These are phyloP conservation scores for Krasilnikovozyma curviuscula DNA, from an alignment of 768 basidiomycete species.

Conservation along the genomic window DNA sequence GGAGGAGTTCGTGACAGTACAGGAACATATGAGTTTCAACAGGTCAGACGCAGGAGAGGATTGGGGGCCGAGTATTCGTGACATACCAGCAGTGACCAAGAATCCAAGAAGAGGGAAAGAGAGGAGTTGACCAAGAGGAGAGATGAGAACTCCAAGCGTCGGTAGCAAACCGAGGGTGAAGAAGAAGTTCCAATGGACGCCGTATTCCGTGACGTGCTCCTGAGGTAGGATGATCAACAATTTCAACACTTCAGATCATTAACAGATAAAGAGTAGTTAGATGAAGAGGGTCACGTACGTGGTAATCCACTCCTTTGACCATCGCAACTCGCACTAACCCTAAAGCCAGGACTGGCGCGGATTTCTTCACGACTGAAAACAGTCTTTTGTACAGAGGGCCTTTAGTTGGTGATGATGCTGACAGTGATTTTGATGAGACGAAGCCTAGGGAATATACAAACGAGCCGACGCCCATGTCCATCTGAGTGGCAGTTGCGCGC, in stretches of 20 bases:
- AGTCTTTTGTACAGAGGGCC: constrained; percentile 37
- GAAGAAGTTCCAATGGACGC: constrained; percentile 98
- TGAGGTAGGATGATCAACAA: constrained; percentile 17
- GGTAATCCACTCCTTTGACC: constrained; percentile 87
- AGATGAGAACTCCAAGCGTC: constrained; percentile 45
- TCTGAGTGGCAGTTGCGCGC: constrained; percentile 34
- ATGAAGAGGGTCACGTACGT: constrained; percentile 35
- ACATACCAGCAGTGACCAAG: constrained; percentile 34
- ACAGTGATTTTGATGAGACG: constrained; percentile 45
- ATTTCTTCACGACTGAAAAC: constrained; percentile 35
- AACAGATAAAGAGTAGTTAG: neutral
- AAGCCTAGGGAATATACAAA: constrained; percentile 94
- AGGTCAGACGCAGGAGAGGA: neutral
- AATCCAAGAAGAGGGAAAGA: constrained; percentile 47
- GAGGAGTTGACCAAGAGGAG: constrained; percentile 41
- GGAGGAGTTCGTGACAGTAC: constrained; percentile 38
- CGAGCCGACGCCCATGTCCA: constrained; percentile 93
- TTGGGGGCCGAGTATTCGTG: no score
- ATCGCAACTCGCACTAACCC: constrained; percentile 60
- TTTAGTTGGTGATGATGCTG: neutral
- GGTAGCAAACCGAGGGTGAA: constrained; percentile 72
- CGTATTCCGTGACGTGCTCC: constrained; percentile 96
- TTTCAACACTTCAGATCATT: no score
- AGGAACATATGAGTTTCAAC: constrained; percentile 29
- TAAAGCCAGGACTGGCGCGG: constrained; percentile 46